Base-by-base conservation (phyloP, 352 stramenopile species). In the Pythium oligandrum region DNA sequence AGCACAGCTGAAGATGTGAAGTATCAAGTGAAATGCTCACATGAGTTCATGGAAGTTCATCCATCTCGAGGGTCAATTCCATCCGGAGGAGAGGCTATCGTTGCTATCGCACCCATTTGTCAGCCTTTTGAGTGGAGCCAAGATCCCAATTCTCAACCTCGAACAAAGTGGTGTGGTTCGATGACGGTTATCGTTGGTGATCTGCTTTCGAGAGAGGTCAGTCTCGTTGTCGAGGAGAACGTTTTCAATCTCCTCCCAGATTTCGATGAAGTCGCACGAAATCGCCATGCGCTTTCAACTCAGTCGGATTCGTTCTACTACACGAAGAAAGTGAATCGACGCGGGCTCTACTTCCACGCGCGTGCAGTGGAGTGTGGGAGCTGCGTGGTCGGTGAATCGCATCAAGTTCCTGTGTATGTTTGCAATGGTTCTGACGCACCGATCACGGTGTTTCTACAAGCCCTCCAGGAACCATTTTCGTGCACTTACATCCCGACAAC, bases 281-380 rank as follows among this genome's bases (percentile, higher is more conserved):
- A 63, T 43, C 70, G 74, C 1, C 82, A 93, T 38, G 65, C 76
- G 4, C 64, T 93, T 30, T 88, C 73, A 32, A 75, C 72, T 11
- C 82, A 93, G 34, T 88, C 79, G 1, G 79, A 93, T 60, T 86
- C 82, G 6, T 93, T 90, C 61, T 93, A 93, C 61, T 93, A 90
- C 62, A 91, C 81, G 2, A 92, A 91, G 52, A 84, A 76, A 42
- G 66, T 73, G 32, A 87, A 86, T 44, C 83, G 82, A 26, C 66
- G 69, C 35, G 83, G 80, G 0, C 52, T 95, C 39, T 95, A 93
- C 55, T 95, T 95, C 51, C 82, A 93, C 37, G 80, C 84, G 4
- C 75, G 78, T 53, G 80, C 78, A n/a, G 82, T 95, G 35, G 84
- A 95, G 35, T 95, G 80, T 53, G 84, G 84, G 37, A 81, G 68